Evolutionary conservation across 169 alveolate genomes (phyloP).

Genomic region (Miamiensis avidus): DNA sequence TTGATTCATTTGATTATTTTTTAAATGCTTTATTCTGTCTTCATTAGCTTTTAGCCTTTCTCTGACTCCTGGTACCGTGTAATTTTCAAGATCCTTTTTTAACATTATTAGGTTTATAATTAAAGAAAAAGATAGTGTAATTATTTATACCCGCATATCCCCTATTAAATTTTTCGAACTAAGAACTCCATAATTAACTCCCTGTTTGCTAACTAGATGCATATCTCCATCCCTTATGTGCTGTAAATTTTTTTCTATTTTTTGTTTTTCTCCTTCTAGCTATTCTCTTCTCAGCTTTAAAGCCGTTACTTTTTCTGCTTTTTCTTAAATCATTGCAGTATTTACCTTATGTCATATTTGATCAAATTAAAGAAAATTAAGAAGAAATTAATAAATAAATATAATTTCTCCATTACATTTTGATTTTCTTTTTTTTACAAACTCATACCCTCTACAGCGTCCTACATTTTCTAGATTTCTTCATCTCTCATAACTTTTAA

Average conservation of each 20-base stretch:
- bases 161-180: conserved; percentile 39
- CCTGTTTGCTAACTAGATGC: conserved; percentile 15
- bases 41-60: conserved; percentile 17
- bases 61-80: conserved; percentile 28
- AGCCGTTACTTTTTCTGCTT: conserved; percentile 35
- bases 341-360: conserved; percentile 29
- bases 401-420: background rate
- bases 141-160: conserved; percentile 25
- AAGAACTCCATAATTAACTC: conserved; percentile 10
- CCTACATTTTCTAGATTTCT: conserved; percentile 26
- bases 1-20: conserved; percentile 26
- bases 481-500: conserved; percentile 40
- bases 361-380: conserved; percentile 21
- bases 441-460: conserved; percentile 31
- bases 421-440: conserved; percentile 17
- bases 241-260: conserved; percentile 40
- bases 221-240: conserved; percentile 31
- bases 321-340: conserved; percentile 28
- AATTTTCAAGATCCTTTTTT: conserved; percentile 24
- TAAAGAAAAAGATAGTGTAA: no score
- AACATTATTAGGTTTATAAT: no score
- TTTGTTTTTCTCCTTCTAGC: conserved; percentile 39
- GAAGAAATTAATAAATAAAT: conserved; percentile 16
- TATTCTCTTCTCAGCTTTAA: conserved; percentile 44
- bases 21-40: conserved; percentile 28